Evolutionary conservation across 345 rosid genomes (phyloP).

Genomic region (Iberis pinnata): DNA sequence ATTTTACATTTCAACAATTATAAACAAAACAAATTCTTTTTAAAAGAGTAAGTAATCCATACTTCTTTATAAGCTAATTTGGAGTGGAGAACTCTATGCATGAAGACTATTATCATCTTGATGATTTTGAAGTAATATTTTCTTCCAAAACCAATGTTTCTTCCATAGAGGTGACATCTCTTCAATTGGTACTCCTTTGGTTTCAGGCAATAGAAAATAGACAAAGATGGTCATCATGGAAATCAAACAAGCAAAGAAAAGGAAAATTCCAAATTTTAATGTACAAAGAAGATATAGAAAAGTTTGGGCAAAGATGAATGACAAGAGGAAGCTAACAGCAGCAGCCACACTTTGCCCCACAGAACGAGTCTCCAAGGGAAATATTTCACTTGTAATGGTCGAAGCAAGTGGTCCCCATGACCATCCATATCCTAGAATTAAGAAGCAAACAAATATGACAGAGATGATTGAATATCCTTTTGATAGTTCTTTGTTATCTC

Average conservation of each 20-base stretch:
- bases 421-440: slow-evolving; percentile 74
- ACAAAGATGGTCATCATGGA: slow-evolving; percentile 65
- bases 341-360: slow-evolving; percentile 79
- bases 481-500: slow-evolving; percentile 51
- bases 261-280: slow-evolving; percentile 70
- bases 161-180: slow-evolving; percentile 74
- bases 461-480: slow-evolving; percentile 51
- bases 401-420: slow-evolving; percentile 92
- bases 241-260: slow-evolving; percentile 61
- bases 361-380: slow-evolving; percentile 68
- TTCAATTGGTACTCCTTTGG: slow-evolving; percentile 80
- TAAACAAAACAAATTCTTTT: no score
- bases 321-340: slow-evolving; percentile 73
- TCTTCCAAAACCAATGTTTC: slow-evolving; percentile 87
- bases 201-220: slow-evolving; percentile 59
- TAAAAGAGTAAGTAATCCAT: no score
- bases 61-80: no score
- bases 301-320: slow-evolving; percentile 15
- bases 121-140: slow-evolving; percentile 19
- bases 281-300: slow-evolving; percentile 67
- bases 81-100: no score
- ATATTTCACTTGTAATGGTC: slow-evolving; percentile 29
- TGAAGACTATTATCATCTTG: no score
- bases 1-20: no score
- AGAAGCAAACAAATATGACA: slow-evolving; percentile 56